Evolutionary conservation across 2,329 filamentous ascomycete genomes (phyloP), one percentile per base, ranked within the genome.

Genomic region (Pleoardoris graminearum): DNA sequence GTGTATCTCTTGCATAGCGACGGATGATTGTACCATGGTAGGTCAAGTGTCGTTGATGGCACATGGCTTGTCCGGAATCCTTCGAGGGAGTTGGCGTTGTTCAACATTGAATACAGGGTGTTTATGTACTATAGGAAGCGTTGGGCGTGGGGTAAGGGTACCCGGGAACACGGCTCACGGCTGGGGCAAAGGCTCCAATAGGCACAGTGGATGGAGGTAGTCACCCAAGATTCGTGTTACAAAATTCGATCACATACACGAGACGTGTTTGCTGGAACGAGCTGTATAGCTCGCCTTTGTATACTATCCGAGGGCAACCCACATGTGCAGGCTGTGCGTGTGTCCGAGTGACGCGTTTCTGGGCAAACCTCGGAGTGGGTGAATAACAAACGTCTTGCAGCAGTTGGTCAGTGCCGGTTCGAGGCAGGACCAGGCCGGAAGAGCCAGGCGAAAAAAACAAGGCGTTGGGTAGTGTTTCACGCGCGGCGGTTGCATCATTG

Each of bases 401-500:
- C 6, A 5, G 10, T 33, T 33, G 14, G 30, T 33, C 30, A 33
- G n/a, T n/a, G n/a, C n/a, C n/a, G 30, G 17, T 4, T 10, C 4
- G 17, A 23, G 11, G 36, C 23, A 4, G 16, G 39, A 23, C 12
- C 14, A 27, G 39, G 22, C 39, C 17, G 43, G 21, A 19, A 27
- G 25, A 27, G 22, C 17, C 30, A 47, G 30, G 43, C 30, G 45
- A 39, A 48, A 48, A 38, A 42, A n/a, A n/a, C n/a, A n/a, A 22
- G 42, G 49, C 23, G 23, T 27, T n/a, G n/a, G n/a, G n/a, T n/a
- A n/a, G n/a, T n/a, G n/a, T n/a, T 50, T 57, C 53, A 53, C 50
- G 50, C 36, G 47, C 42, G 16, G 39, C 42, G 45, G 50, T 60
- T 57, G 57, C 57, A 60, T 60, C 57, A 60, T 59, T 38, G 54